These are phyloP conservation scores for Aphanomyces astaci DNA, from an alignment of 352 stramenopile genomes.

Conservation along the genomic window DNA sequence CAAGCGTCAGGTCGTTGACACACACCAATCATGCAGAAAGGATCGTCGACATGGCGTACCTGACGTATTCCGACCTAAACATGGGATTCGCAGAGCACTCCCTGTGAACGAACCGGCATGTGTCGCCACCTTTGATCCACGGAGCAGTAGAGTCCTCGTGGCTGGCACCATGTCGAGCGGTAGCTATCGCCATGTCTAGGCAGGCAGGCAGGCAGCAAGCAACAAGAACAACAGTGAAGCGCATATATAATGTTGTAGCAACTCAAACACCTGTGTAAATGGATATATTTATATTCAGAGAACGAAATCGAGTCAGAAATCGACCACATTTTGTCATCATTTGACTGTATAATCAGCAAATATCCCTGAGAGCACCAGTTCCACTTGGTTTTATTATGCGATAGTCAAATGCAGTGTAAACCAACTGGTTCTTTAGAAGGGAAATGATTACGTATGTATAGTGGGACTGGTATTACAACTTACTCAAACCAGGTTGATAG, in stretches of 20 bases:
- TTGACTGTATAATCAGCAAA: no score
- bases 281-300: background rate
- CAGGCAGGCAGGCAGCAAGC: no score
- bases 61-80: conserved; percentile 19
- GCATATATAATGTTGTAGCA: background rate
- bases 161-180: background rate
- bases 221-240: conserved; percentile 1
- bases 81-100: conserved; percentile 8
- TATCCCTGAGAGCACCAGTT: no score
- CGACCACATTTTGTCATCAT: no score
- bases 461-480: no score
- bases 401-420: no score
- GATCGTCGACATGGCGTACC: background rate
- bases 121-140: background rate
- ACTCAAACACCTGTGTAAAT: background rate
- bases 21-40: background rate
- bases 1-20: background rate
- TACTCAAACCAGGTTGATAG: no score
- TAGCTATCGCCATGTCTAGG: background rate
- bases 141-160: background rate
- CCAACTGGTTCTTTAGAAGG: no score
- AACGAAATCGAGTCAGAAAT: background rate
- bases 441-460: no score
- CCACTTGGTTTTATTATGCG: no score
- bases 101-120: conserved; percentile 11